phyloP scores from a whole-genome alignment of 2,329 filamentous ascomycete genomes.

The Sporothrix mexicana region DNA sequence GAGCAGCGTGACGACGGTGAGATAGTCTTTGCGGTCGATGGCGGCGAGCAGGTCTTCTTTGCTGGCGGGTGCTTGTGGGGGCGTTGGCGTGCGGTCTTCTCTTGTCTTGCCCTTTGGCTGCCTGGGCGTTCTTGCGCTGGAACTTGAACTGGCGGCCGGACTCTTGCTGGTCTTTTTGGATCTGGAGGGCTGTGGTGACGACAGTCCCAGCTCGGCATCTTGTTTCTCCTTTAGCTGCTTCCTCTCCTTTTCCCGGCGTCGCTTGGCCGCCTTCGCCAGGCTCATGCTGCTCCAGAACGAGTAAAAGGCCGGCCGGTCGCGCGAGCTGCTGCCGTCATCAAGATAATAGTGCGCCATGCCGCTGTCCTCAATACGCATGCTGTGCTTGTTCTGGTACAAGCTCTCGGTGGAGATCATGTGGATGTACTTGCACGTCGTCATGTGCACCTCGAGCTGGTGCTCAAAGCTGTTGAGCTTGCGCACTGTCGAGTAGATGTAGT shows the following conservation, averaged over 20 bases:
- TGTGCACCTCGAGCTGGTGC: slow-evolving; percentile 3
- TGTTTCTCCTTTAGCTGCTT: not conserved
- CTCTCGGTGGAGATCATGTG: slow-evolving; percentile 23
- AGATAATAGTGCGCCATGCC: not conserved
- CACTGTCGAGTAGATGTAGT: slow-evolving; percentile 5
- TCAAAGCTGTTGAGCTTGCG: not conserved
- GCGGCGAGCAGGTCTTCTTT: slow-evolving; percentile 23
- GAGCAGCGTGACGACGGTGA: slow-evolving; percentile 29
- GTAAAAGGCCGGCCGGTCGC: slow-evolving; percentile 17
- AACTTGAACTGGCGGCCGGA: no score
- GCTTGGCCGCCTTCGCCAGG: not conserved
- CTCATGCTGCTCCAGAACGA: slow-evolving; percentile 20
- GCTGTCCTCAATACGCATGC: not conserved
- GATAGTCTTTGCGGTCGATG: slow-evolving; percentile 27
- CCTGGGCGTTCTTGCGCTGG: not conserved
- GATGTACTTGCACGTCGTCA: slow-evolving; percentile 30
- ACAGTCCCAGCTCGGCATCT: not conserved
- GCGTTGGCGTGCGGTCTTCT: not conserved
- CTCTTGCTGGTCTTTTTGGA: not conserved
- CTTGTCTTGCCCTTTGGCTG: not conserved
- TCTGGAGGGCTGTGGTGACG: not conserved
- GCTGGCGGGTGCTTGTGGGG: slow-evolving; percentile 8
- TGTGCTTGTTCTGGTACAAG: slow-evolving; percentile 1
- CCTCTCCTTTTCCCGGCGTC: not conserved
- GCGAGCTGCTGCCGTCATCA: not conserved